phyloP scores from a whole-genome alignment of 345 rosid genomes.

The Pseudoturritis turrita region DNA sequence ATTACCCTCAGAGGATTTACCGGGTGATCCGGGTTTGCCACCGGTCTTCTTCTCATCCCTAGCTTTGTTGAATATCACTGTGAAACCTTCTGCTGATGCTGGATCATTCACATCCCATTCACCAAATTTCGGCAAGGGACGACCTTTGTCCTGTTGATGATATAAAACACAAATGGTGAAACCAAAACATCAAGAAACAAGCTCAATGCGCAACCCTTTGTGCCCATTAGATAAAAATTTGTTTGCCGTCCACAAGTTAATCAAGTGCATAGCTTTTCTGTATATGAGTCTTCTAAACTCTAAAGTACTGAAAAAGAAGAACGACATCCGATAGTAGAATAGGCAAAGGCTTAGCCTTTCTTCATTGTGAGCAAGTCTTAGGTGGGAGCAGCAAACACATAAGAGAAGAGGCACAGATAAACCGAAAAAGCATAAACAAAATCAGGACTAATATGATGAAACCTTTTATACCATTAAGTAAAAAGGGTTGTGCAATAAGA shows the following conservation, averaged over 20 bases:
- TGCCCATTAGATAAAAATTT: background rate
- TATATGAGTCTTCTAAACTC: background rate
- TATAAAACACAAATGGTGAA: background rate
- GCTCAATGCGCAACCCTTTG: background rate
- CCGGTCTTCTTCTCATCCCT: conserved; percentile 95
- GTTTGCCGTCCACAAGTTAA: no score
- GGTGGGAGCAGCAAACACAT: background rate
- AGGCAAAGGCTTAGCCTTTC: background rate
- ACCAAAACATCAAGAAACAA: background rate
- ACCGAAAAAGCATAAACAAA: background rate
- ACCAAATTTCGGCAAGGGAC: conserved; percentile 87
- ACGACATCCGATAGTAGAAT: background rate
- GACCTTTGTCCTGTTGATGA: conserved; percentile 62
- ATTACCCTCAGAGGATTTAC: conserved; percentile 47
- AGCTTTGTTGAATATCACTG: conserved; percentile 91
- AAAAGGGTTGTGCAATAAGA: background rate
- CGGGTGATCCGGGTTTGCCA: conserved; percentile 66
- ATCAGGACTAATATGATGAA: background rate
- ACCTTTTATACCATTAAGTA: background rate
- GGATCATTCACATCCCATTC: conserved; percentile 99
- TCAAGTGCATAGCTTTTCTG: background rate
- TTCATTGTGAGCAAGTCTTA: background rate
- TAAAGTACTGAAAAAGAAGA: background rate
- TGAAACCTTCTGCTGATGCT: conserved; percentile 96
- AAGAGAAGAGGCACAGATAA: background rate